Evolutionary conservation across 768 basidiomycete species (phyloP).

Genomic region (Mycena crocata): DNA sequence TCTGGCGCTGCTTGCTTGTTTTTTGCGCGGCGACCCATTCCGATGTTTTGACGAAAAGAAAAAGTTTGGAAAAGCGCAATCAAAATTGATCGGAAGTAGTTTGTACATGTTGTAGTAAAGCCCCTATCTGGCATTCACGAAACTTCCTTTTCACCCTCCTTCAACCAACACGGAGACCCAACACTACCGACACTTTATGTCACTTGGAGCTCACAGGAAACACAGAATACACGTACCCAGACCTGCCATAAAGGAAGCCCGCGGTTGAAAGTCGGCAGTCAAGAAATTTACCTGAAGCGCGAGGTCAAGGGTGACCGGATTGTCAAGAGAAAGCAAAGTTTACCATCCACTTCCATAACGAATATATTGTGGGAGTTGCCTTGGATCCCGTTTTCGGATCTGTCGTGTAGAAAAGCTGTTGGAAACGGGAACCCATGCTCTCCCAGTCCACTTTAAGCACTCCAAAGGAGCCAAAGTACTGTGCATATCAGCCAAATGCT

Average conservation of each 20-base stretch:
- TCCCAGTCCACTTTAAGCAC: conserved; percentile 87
- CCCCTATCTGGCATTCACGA: conserved; percentile 15
- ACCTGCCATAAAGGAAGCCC: conserved; percentile 90
- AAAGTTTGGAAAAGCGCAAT: conserved; percentile 15
- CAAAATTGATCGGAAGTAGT: conserved; percentile 33
- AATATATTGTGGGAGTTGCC: conserved; percentile 71
- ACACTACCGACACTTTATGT: conserved; percentile 37
- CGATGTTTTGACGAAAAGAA: conserved; percentile 25
- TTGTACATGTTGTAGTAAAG: conserved; percentile 31
- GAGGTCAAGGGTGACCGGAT: too few relatives aligned
- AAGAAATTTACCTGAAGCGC: too few relatives aligned
- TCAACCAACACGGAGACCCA: conserved; percentile 88
- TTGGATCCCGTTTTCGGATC: conserved; percentile 62
- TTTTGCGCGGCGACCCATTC: conserved; percentile 89
- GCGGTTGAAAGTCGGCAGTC: conserved; percentile 91
- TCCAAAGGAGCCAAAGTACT: conserved; percentile 86
- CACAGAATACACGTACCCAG: conserved; percentile 45
- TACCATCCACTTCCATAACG: conserved; percentile 74
- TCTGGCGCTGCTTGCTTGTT: conserved; percentile 84
- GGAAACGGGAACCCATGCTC: conserved; percentile 73
- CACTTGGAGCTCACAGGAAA: not conserved
- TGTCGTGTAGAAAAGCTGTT: conserved; percentile 75
- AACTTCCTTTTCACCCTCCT: not conserved
- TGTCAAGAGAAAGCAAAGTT: too few relatives aligned
- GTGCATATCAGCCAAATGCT: not conserved